Evolutionary conservation across 1,284 basidiomycete genomes (phyloP).

Genomic region (Tausonia pullulans): DNA sequence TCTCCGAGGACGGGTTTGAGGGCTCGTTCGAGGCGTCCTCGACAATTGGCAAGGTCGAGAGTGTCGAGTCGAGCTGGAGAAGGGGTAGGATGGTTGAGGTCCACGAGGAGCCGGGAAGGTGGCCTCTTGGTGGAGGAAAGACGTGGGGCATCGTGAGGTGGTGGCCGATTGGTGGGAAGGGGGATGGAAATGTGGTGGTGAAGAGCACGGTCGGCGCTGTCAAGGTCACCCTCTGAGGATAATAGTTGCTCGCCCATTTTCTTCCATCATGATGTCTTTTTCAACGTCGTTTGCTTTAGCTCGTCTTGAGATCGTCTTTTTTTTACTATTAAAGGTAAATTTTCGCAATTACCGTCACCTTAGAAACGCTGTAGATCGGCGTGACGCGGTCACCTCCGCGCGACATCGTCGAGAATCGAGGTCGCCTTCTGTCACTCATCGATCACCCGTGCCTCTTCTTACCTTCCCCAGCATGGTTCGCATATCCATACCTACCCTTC

Average conservation of each 20-base stretch:
- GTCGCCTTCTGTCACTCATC: too few species aligned
- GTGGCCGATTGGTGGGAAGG: background rate
- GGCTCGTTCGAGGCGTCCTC: background rate
- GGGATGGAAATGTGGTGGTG: background rate
- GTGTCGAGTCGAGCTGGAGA: background rate
- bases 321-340: too few species aligned
- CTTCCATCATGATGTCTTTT: too few species aligned
- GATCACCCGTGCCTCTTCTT: background rate
- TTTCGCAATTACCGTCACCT: too few species aligned
- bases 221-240: too few species aligned
- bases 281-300: too few species aligned
- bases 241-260: too few species aligned
- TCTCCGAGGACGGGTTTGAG: background rate
- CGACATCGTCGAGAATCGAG: too few species aligned
- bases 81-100: background rate
- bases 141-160: background rate
- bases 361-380: too few species aligned
- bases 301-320: too few species aligned
- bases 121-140: background rate
- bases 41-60: background rate
- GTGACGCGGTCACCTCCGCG: too few species aligned
- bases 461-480: conserved; percentile 43
- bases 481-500: conserved; percentile 67
- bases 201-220: background rate
- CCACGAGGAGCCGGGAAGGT: background rate